Base-by-base conservation (phyloP, 2,329 filamentous ascomycete genomes). In the Pseudocercospora musae region DNA sequence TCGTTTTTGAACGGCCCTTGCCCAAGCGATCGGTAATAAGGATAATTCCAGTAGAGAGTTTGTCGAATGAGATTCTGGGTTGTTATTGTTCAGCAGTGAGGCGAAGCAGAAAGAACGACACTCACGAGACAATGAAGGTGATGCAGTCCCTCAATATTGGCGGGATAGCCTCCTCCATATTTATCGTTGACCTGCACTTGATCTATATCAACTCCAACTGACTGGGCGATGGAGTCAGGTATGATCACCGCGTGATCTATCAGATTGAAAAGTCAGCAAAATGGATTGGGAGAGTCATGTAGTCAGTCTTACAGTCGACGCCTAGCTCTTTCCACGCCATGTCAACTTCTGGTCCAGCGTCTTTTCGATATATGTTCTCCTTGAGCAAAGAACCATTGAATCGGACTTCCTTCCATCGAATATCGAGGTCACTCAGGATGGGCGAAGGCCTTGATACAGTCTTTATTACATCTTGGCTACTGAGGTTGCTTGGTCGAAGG, bases 361-460 rank as follows among this genome's bases (percentile, higher is more conserved):
- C 70, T 61, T 79, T 76, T 1, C 85, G 80, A 68, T 82, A 88
- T 11, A 82, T 72, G 21, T 81, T 82, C 66, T 85, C 80, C 0
- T 83, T 74, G 56, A 86, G 67, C n/a, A 88, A 83, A 0, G 81
- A 82, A 0, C 85, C 85, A 62, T 88, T 85, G 72, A 86, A 88
- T 1, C 66, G 66, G 29, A 57, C 46, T n/a, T 61, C 57, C 15
- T 63, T 62, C 31, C 60, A 66, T 1, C 20, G 33, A n/a, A 65
- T 56, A 3, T 62, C 54, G 10, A 66, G 5, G 25, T 65, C 62
- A 27, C 37, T 15, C 2, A 46, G 52, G 1, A 68, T 18, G 11
- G 66, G 66, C 1, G 66, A 68, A 25, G 44, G 20, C 44, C 20
- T 23, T 13, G 44, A 48, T 10, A 40, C 8, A 6, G 15, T 40